Base-by-base conservation (phyloP, 805 yeast genomes). In the Lipomyces kockii region DNA sequence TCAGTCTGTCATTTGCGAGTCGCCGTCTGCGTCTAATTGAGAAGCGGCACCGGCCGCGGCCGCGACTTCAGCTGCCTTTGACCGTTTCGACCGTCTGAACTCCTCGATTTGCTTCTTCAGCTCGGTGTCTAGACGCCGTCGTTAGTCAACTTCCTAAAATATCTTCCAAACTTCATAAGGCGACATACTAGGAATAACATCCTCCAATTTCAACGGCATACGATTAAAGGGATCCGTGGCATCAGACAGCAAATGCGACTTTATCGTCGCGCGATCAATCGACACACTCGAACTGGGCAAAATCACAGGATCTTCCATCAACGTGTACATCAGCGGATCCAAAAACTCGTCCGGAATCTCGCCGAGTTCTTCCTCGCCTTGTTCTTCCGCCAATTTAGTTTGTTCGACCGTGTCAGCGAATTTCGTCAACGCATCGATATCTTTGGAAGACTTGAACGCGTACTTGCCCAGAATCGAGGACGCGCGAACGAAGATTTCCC, bases 181-280 rank as follows among this genome's bases (percentile, higher is more conserved):
- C 17, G 8, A 14, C 55, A 80, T 81, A 79, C 93, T 89, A 22
- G 95, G 97, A 27, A 84, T 78, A 34, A 93, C 97, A 72, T 95
- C 97, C 71, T 94, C 98, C 52, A 94, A 78, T 74, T 86, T 91
- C 74, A 95, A 82, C 4, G 98, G 98, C 81, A 87, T 84, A 79
- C 99, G 87, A 79, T 94, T 95, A 81, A 95, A 95, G 22, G 99
- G 99, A 81, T 95, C 99, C 0, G 97, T 95, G 0, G 97, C 86
- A 80, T 95, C 98, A 80, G 94, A 91, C 77, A 95, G 84, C 67
- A 95, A 81, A 82, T 95, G 99, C 2, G 97, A 91, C 76, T 92
- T 94, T 74, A 95, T 90, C 1, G 98, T 95, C 49, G 95, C 85
- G 76, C 96, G 83, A 77, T 95, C 99, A 73, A 95, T 91, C 60